Evolutionary conservation across 176 grass and related monocot genomes (phyloP), one percentile per base, ranked within the genome.

Genomic region (Puccinellia tenuiflora): DNA sequence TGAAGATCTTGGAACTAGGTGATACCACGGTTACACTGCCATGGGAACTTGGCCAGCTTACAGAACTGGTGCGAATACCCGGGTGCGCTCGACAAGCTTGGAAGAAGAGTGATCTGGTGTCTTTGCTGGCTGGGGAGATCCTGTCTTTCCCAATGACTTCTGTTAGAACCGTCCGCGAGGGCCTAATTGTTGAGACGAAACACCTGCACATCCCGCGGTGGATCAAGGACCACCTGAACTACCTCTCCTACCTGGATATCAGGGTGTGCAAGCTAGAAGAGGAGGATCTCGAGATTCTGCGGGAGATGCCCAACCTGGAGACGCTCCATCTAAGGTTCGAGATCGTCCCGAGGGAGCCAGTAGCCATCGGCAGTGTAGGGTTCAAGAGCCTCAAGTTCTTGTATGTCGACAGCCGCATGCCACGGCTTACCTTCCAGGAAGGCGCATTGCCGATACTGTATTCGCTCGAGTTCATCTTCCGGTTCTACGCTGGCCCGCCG

Each of bases 381-480:
- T 55, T 55, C 78, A 18, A 0, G 28, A 39, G 3, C 12, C 35
- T 20, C 46, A 0, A 0, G 52, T 0, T 0, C 0, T 4, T 57
- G 3, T 1, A 4, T 1, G 3, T 57, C 16, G 22, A 57, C 22
- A 2, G 54, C 22, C 54, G 54, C 22, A 0, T 13, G 3, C 54
- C 54, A 25, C 10, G 0, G 54, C 0, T 56, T n/a, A 57, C 55
- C 55, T 57, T 57, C 22, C 3, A 57, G n/a, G 22, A 25, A 57
- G 22, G 54, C 25, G 54, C 54, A 0, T 25, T 57, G 54, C 54
- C 9, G 54, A 0, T 0, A 2, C 9, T 57, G n/a, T 0, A 0
- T 0, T 0, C 0, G 0, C 9, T 25, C 0, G 0, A 0, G 0
- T 57, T 81, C 0, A 14, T 7, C 18, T 69, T 40, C 33, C 68